phyloP scores from a whole-genome alignment of 257 asterid genomes.

The Paraleonurus japonicus region DNA sequence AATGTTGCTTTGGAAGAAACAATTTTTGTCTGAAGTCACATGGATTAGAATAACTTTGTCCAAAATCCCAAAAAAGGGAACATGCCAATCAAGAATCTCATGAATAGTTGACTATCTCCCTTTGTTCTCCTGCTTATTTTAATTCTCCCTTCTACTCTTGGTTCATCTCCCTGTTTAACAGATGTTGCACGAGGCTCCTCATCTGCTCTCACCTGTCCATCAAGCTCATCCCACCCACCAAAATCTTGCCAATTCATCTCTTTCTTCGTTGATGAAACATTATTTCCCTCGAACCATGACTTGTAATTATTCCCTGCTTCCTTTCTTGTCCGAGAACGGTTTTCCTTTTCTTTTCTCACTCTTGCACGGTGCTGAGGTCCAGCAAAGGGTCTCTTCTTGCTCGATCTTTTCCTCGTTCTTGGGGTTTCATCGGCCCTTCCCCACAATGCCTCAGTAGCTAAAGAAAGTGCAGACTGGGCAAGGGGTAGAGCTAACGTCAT shows the following conservation, averaged over 20 bases:
- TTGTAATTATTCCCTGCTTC: slow-evolving; percentile 36
- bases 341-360: slow-evolving; percentile 39
- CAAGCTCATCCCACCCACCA: slow-evolving; percentile 97
- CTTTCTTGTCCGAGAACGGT: slow-evolving; percentile 28
- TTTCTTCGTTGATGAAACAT: slow-evolving; percentile 30
- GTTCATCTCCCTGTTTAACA: slow-evolving; percentile 14
- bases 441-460: slow-evolving; percentile 49
- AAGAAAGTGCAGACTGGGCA: slow-evolving; percentile 69
- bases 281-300: slow-evolving; percentile 49
- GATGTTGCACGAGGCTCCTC: slow-evolving; percentile 26
- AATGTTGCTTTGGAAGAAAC: not conserved
- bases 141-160: slow-evolving; percentile 26
- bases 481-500: slow-evolving; percentile 83
- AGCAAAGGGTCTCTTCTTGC: slow-evolving; percentile 39
- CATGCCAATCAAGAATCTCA: slow-evolving; percentile 53
- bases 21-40: not conserved
- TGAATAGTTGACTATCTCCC: slow-evolving; percentile 46
- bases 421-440: slow-evolving; percentile 40
- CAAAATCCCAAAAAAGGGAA: slow-evolving; percentile 67
- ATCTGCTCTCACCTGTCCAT: slow-evolving; percentile 35
- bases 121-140: slow-evolving; percentile 50
- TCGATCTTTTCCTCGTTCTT: slow-evolving; percentile 37
- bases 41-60: slow-evolving; percentile 48
- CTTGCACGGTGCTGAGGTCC: slow-evolving; percentile 32
- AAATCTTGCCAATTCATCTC: slow-evolving; percentile 31